Evolutionary conservation across 352 stramenopile genomes (phyloP).

Genomic region (Phytopythium chamaehyphon): DNA sequence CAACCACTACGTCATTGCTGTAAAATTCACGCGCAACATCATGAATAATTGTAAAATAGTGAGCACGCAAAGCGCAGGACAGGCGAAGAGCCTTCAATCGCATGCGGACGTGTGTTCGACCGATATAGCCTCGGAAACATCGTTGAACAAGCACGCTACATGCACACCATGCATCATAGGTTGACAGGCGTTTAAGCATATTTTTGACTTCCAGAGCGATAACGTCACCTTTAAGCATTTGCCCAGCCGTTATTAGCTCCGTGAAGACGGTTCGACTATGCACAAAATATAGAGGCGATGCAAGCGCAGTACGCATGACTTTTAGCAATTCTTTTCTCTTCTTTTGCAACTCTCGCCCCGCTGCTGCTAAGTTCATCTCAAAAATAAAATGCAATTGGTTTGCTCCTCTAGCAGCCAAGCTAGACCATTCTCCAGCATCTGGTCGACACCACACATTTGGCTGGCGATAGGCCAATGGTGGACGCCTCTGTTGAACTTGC

Average conservation of each 20-base stretch:
- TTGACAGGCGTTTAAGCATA: conserved; percentile 42
- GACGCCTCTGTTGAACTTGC: conserved; percentile 47
- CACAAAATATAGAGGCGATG: conserved; percentile 56
- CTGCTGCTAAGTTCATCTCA: conserved; percentile 44
- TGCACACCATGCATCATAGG: conserved; percentile 64
- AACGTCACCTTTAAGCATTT: conserved; percentile 59
- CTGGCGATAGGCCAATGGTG: conserved; percentile 40
- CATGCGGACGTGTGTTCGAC: conserved; percentile 18
- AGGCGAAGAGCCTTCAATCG: conserved; percentile 25
- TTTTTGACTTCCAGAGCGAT: conserved; percentile 69
- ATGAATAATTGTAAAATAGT: neutral
- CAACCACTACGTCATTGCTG: neutral
- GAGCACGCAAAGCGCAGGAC: neutral
- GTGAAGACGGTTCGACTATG: conserved; percentile 38
- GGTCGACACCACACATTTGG: conserved; percentile 63
- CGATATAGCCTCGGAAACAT: conserved; percentile 53
- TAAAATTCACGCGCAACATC: conserved; percentile 20
- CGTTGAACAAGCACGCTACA: conserved; percentile 43
- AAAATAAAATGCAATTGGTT: conserved; percentile 70
- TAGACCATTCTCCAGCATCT: conserved; percentile 69
- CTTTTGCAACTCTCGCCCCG: conserved; percentile 52
- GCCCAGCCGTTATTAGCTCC: conserved; percentile 45
- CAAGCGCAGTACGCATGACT: conserved; percentile 48
- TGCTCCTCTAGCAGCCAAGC: conserved; percentile 49
- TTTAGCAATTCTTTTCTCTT: conserved; percentile 40